phyloP scores from a whole-genome alignment of 129 eudicot species.

The Lactuca saligna region DNA sequence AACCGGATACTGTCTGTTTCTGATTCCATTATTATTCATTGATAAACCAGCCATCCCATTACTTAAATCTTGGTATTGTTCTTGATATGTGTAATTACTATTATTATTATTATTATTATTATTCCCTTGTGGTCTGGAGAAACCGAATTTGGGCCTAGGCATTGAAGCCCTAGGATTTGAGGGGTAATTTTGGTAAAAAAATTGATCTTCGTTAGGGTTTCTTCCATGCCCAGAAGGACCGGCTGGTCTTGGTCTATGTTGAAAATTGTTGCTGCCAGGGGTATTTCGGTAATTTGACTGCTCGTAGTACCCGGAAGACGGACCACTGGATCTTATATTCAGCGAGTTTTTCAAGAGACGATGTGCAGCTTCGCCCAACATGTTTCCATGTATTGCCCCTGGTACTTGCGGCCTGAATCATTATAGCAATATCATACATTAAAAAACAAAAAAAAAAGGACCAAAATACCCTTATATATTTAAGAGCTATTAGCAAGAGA shows the following conservation, averaged over 20 bases:
- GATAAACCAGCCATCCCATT: constrained; percentile 62
- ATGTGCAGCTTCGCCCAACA: constrained; percentile 91
- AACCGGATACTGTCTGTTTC: constrained; percentile 21
- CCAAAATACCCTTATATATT: too few species aligned
- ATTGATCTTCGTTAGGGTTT: constrained; percentile 42
- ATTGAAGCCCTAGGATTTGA: constrained; percentile 30
- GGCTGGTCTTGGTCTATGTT: constrained; percentile 63
- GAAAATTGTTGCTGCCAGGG: constrained; percentile 41
- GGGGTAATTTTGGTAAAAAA: constrained; percentile 31
- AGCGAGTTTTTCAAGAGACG: constrained; percentile 83
- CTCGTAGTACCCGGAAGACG: constrained; percentile 35
- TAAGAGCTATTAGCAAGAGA: background rate
- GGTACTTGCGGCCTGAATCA: constrained; percentile 74
- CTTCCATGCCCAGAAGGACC: constrained; percentile 65
- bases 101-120: constrained; percentile 29
- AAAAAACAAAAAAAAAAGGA: background rate
- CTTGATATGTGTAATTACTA: constrained; percentile 47
- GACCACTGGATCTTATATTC: constrained; percentile 48
- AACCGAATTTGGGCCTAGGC: constrained; percentile 40
- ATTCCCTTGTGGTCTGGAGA: constrained; percentile 37
- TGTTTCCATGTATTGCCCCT: constrained; percentile 76
- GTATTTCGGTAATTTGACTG: constrained; percentile 37
- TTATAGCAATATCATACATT: constrained; percentile 14
- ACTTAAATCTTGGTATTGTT: constrained; percentile 48
- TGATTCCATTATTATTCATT: constrained; percentile 39